Evolutionary conservation across 2,329 filamentous ascomycete genomes (phyloP), one percentile per base, ranked within the genome.

Genomic region (Colletotrichum endophyticum): DNA sequence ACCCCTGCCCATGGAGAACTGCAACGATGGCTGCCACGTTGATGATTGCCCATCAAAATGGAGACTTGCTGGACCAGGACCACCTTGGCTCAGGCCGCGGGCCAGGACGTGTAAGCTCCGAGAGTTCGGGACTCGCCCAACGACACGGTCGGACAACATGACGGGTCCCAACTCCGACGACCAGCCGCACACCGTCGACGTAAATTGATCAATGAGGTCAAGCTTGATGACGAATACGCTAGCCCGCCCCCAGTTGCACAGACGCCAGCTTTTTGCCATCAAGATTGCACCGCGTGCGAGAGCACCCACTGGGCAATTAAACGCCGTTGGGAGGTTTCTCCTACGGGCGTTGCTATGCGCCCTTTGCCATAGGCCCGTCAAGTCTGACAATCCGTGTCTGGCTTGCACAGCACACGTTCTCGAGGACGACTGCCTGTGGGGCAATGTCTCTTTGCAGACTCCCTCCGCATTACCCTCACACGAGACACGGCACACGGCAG

Each of bases 11-110:
- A 32, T 25, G 72, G 53, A 32, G 34, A 39, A 56, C 27, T 56
- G 59, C n/a, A 67, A 34, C 19, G 44, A 62, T 63, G 70, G 70
- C 64, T 73, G 73, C 73, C 70, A 73, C 73, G 64, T 69, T 73
- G 73, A 36, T 69, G 53, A 67, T 39, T 68, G 39, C 73, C 73
- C 59, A 59, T 76, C 57, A 64, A 64, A 73, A 68, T 73, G 70
- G 70, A 68, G 56, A 69, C 59, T 22, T 27, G 19, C 16, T 72
- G 30, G 12, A 44, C 63, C 57, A 56, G 73, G 73, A 49, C 66
- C 34, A 30, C 22, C 63, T n/a, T 59, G 70, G 64, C 59, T 61
- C 64, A 70, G 59, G 64, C 59, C 66, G 53, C 59, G 19, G 57
- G 34, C 63, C 27, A 67, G 64, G 70, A 39, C 30, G 63, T 63